These are phyloP conservation scores for Monosporascus ibericus DNA, from an alignment of 2,329 filamentous ascomycete species.

Conservation along the genomic window DNA sequence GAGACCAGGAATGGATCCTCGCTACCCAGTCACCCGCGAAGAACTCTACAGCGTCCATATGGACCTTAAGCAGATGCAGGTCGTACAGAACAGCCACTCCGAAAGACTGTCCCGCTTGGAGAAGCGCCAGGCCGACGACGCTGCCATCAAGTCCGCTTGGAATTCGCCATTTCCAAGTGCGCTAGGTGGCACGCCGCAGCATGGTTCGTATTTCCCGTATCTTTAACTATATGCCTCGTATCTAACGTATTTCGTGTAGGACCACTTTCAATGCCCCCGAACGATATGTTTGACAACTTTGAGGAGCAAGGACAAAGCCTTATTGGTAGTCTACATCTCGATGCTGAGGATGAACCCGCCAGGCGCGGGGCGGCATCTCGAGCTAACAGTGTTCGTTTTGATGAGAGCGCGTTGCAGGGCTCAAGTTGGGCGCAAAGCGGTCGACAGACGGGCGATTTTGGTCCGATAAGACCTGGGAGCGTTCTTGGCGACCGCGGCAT, in stretches of 20 bases:
- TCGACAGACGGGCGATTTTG: conserved; percentile 77
- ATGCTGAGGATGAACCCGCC: conserved; percentile 79
- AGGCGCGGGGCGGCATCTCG: conserved; percentile 81
- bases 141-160: conserved; percentile 80
- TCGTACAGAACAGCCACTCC: conserved; percentile 55
- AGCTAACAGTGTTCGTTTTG: conserved; percentile 95
- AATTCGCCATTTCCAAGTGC: conserved; percentile 87
- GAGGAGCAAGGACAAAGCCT: conserved; percentile 80
- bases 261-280: conserved; percentile 70
- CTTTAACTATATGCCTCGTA: conserved; percentile 5
- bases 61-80: conserved; percentile 63
- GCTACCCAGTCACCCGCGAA: conserved; percentile 54
- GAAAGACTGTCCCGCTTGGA: conserved; percentile 58
- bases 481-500: conserved; percentile 72
- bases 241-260: conserved; percentile 43
- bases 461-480: conserved; percentile 69
- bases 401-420: conserved; percentile 88
- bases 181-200: conserved; percentile 74
- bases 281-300: conserved; percentile 82
- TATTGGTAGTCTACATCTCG: conserved; percentile 75
- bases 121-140: conserved; percentile 62
- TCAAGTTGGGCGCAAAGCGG: conserved; percentile 78
- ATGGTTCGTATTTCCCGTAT: conserved; percentile 55
- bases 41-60: conserved; percentile 64
- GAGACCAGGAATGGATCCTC: conserved; percentile 54